Percentiles rank a stretch among this genome's conserved stretches.
Evolutionary conservation across 2,329 filamentous ascomycete genomes (phyloP).

Genomic region (Aspergillus neoniger): DNA sequence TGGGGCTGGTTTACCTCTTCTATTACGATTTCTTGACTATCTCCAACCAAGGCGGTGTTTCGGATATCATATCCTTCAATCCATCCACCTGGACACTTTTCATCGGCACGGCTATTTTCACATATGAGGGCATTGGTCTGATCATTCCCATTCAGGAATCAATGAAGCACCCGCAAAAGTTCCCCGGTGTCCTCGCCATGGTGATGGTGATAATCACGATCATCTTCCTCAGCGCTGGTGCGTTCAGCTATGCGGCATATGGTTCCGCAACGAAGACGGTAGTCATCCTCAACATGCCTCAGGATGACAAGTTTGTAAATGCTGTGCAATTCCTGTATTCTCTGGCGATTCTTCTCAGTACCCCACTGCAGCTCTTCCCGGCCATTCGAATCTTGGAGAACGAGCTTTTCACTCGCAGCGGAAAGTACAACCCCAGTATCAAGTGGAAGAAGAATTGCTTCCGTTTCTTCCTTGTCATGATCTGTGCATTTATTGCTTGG

Average conservation of each 20-base stretch:
- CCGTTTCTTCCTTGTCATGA: slow-evolving; percentile 85
- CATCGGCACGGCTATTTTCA: slow-evolving; percentile 98
- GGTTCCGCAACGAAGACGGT: slow-evolving; percentile 95
- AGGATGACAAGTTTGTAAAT: slow-evolving; percentile 94
- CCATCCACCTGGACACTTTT: slow-evolving; percentile 91
- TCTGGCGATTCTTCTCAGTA: slow-evolving; percentile 93
- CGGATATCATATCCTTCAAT: slow-evolving; percentile 92
- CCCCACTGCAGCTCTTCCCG: slow-evolving; percentile 94
- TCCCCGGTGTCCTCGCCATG: slow-evolving; percentile 80
- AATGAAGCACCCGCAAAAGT: slow-evolving; percentile 88
- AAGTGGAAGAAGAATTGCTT: slow-evolving; percentile 99
- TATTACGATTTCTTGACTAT: slow-evolving; percentile 93
- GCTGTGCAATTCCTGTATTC: slow-evolving; percentile 95
- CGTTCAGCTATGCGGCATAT: slow-evolving; percentile 92
- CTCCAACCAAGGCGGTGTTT: slow-evolving; percentile 67
- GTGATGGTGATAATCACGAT: slow-evolving; percentile 96
- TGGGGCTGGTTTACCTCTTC: slow-evolving; percentile 90
- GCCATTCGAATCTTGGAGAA: slow-evolving; percentile 97
- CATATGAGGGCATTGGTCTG: slow-evolving; percentile 94
- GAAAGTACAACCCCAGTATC: slow-evolving; percentile 97
- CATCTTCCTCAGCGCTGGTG: slow-evolving; percentile 87
- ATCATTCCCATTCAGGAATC: slow-evolving; percentile 98
- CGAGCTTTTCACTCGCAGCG: slow-evolving; percentile 86
- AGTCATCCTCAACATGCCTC: slow-evolving; percentile 91
- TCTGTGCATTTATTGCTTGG: slow-evolving; percentile 88